Base-by-base conservation (phyloP, 495 filamentous ascomycete species). In the Neurospora sp. region DNA sequence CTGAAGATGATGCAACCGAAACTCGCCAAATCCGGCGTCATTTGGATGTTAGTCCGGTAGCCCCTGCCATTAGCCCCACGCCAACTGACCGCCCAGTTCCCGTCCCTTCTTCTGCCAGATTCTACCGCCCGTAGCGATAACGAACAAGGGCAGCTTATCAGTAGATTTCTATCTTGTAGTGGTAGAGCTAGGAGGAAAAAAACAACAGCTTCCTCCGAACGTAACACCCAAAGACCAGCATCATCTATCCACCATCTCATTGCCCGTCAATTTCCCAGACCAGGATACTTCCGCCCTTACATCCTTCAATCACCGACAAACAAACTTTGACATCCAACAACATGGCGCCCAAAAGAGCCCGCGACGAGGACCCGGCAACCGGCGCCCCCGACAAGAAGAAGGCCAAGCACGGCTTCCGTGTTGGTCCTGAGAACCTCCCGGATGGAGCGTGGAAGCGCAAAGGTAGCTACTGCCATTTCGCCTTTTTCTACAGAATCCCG, bases 371-470 rank as follows among this genome's bases (percentile, higher is more conserved):
- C 45, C 16, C 72, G 27, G 71, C 74, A 39, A 61, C 20, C 53
- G 71, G 71, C 20, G 77, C 77, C 69, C 80, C 81, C 73, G 80
- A 77, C 14, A 75, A 78, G 39, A 87, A 85, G 83, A 89, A 83
- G 75, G 80, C 76, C 74, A 84, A 78, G 70, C 85, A 83, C 41
- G 86, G 85, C 68, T 88, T 88, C 84, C 89, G 87, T 18, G 90
- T 98, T 65, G 96, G 95, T 3, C 96, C 96, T 68, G 93, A 90
- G 61, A 97, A 98, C 79, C 86, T 99, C 20, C 96, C 96, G 35
- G 95, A 98, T 81, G 96, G 96, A 44, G 90, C 91, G 20, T 92
- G 96, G 88, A 89, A 90, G 76, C 92, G 96, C 73, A 98, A 98
- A 88, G 88, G 94, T 96, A 81, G 70, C 75, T 59, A 61, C 20